Base-by-base conservation (phyloP, 345 rosid species). In the Lumnitzera racemosa region DNA sequence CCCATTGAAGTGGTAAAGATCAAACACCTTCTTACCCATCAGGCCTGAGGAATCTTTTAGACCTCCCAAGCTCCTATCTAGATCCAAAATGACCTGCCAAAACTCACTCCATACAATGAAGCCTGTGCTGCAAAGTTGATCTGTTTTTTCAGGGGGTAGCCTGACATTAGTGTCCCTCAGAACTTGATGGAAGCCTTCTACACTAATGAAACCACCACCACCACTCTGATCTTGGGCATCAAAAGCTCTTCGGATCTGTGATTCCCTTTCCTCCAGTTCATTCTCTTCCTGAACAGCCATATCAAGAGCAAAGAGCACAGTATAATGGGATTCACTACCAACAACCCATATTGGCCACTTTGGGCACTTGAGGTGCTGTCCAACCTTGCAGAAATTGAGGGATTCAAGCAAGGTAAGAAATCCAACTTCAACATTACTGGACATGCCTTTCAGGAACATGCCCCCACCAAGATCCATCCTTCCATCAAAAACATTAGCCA, bases 301-400 rank as follows among this genome's bases (percentile, higher is more conserved):
- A 61, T 90, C 87, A 15, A 86, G 91, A 51, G 99, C 95, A 76
- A 95, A 95, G 24, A 95, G 68, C 56, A 90, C 99, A 2, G 96
- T 95, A 74, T 90, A 95, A 66, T 95, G 99, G 54, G 99, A 95
- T 76, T 95, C 99, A 49, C 99, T 95, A 5, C 99, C 99, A 67
- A 95, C 78, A 61, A 95, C 98, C 99, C 99, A 95, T 81, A 95
- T 95, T 24, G 99, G 99, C 98, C 97, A 90, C 59, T 64, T 83
- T 25, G 99, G 99, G 75, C 81, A 81, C 74, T 95, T 95, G 36
- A 95, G 84, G 79, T 83, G 70, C 72, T 83, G 96, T 15, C 99
- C 99, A 16, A 95, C 99, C 79, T 87, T 95, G 61, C 99, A 95
- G 76, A 90, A 86, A 61, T 87, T 85, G 56, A 95, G 96, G 20